Percentiles rank a stretch among this genome's conserved stretches.
Conservation (phyloP, 1,284 basidiomycete species). For the Papiliotrema flavescens region DNA sequence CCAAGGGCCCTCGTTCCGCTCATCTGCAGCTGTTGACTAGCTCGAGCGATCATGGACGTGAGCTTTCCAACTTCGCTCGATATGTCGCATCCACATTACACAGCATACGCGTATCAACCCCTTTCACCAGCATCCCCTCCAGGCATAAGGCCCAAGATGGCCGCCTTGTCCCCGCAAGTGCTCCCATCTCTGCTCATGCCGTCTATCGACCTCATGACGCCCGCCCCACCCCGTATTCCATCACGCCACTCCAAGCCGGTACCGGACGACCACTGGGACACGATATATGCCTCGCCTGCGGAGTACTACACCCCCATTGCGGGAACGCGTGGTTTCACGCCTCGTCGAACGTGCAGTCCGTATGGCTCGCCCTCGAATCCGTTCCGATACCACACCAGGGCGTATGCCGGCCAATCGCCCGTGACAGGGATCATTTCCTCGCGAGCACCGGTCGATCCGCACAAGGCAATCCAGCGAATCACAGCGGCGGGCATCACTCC, state of each 20-base stretch:
- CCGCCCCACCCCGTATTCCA: not conserved
- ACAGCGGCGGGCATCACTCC: not conserved
- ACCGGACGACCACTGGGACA: not conserved
- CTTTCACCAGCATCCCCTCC: no score
- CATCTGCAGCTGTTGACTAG: no score
- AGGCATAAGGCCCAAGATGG: no score
- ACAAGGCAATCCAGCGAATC: not conserved
- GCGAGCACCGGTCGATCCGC: not conserved
- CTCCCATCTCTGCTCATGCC: not conserved
- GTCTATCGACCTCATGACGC: not conserved
- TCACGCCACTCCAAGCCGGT: not conserved
- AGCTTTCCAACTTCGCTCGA: no score
- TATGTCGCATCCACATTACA: no score
- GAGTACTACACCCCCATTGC: no score
- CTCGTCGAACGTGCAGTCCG: not conserved
- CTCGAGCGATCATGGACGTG: no score
- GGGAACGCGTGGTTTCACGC: no score
- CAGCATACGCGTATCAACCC: no score
- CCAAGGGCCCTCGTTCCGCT: no score
- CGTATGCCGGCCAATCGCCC: not conserved
- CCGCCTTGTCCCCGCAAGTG: no score
- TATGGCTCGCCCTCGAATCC: slow-evolving; percentile 2
- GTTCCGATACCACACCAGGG: not conserved
- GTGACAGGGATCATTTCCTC: no score
- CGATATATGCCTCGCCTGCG: not conserved